Conservation (phyloP, 495 filamentous ascomycete genomes). For the Xylaria venustula region DNA sequence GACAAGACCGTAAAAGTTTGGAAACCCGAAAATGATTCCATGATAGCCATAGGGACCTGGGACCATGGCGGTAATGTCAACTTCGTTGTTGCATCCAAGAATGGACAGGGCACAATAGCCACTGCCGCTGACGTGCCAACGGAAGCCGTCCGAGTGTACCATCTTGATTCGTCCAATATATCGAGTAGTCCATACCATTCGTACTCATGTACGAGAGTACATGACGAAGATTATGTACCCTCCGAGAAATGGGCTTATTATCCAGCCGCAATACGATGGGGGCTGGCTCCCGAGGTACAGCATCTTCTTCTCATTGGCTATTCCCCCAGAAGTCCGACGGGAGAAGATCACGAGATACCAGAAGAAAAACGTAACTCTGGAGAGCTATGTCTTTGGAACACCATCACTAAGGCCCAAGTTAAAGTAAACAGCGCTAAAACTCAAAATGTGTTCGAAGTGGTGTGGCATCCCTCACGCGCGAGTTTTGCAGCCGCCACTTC, state of each 20-base stretch:
- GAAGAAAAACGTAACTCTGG: conserved; percentile 54
- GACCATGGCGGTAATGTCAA: conserved; percentile 67
- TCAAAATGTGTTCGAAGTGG: conserved; percentile 76
- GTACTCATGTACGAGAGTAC: conserved; percentile 48
- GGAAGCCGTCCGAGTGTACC: conserved; percentile 51
- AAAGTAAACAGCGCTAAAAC: conserved; percentile 50
- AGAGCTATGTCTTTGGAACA: conserved; percentile 72
- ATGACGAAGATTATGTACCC: conserved; percentile 40
- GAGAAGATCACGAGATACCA: conserved; percentile 54
- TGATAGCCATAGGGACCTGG: conserved; percentile 51
- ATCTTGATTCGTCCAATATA: conserved; percentile 28
- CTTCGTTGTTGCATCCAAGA: conserved; percentile 61
- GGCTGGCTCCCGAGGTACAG: conserved; percentile 45
- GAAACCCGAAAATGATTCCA: conserved; percentile 46
- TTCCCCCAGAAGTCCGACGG: conserved; percentile 55
- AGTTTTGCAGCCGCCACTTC: conserved; percentile 63
- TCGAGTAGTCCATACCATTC: conserved; percentile 31
- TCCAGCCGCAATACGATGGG: conserved; percentile 76
- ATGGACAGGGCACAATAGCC: conserved; percentile 40
- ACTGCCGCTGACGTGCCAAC: conserved; percentile 50
- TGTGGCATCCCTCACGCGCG: conserved; percentile 67
- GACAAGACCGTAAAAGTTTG: conserved; percentile 80
- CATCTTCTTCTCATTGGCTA: conserved; percentile 75
- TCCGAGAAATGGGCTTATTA: conserved; percentile 58
- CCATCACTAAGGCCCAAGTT: conserved; percentile 46